Evolutionary conservation across 441 rosid genomes (phyloP), one percentile per base, ranked within the genome.

Genomic region (Populus trichocarpa): DNA sequence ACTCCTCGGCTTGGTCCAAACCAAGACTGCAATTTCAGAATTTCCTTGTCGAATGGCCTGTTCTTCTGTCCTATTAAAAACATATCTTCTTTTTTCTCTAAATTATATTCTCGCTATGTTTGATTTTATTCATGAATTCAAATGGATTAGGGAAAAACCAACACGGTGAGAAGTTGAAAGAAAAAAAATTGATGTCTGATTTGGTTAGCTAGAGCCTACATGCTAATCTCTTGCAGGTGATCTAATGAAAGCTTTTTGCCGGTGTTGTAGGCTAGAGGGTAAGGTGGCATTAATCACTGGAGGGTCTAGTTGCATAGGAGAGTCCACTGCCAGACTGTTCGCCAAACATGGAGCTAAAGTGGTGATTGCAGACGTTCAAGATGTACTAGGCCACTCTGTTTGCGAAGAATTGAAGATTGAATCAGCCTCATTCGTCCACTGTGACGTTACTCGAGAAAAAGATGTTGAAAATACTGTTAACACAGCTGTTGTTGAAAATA

Each of bases 401-500:
- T 32, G 69, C 69, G 6, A 59, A 2, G 35, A 76, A 7, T 11
- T 76, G 6, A 57, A 67, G 8, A 12, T 40, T 2, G 63, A 40
- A 30, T n/a, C 14, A 2, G 25, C 32, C 10, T 30, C 66, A 2
- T 78, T 14, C 33, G 46, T 72, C 42, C 81, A 72, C 50, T 78
- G 81, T 3, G 72, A 78, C 6, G 72, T 73, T 6, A 12, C 69
- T 3, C 23, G 10, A 5, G 77, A 74, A 32, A 35, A 32, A 4
- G 38, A 68, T 14, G 74, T 88, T 2, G 57, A 83, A 72, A 85
- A 81, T 57, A 68, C 83, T 20, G 79, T 89, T 14, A 75, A 77
- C 28, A 73, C 72, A 10, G 83, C 87, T 3, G 71, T 87, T 16
- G 25, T 25, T 25, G 25, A 25, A 25, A 25, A 25, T 25, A 25